A percentile compares a stretch with the other conserved stretches of the same genome.
Conservation (phyloP, 805 yeast genomes). For the Saturnispora galanensis region DNA sequence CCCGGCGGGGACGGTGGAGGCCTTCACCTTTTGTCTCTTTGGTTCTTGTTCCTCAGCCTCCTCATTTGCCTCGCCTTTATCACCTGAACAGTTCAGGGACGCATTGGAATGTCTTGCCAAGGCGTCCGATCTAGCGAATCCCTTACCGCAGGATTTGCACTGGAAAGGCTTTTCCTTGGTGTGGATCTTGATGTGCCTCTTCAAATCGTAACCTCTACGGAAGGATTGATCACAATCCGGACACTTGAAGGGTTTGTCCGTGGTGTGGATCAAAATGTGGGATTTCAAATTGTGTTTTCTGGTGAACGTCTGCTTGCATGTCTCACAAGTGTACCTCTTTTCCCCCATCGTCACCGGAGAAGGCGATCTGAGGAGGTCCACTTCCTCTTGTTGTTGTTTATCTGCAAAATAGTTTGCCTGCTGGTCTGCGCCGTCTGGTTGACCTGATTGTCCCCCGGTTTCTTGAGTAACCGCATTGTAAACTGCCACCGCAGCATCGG, state of each 20-base stretch:
- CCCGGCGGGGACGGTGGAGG: background rate
- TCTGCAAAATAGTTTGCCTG: background rate
- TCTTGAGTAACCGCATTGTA: background rate
- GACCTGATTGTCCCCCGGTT: background rate
- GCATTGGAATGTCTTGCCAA: conserved; percentile 54
- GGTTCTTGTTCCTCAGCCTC: background rate
- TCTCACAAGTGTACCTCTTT: conserved; percentile 42
- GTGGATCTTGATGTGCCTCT: conserved; percentile 66
- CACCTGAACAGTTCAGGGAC: conserved; percentile 21
- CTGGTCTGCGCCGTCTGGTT: background rate
- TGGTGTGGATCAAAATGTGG: conserved; percentile 59
- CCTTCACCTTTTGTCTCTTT: background rate
- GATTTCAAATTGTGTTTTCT: conserved; percentile 68
- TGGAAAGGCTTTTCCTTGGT: conserved; percentile 63
- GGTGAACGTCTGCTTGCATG: conserved; percentile 56
- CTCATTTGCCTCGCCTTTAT: background rate
- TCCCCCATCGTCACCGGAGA: conserved; percentile 7
- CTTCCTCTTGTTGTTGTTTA: conserved; percentile 3
- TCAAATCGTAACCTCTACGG: conserved; percentile 66
- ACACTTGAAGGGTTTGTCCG: conserved; percentile 56
- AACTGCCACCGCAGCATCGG: conserved; percentile 9
- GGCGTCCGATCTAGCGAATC: conserved; percentile 71
- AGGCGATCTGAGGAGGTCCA: background rate
- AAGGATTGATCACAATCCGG: conserved; percentile 50
- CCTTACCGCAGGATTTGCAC: conserved; percentile 51